Percentiles rank a stretch among this genome's conserved stretches.
phyloP scores from a whole-genome alignment of 352 stramenopile species.

The Plasmopara viticola region DNA sequence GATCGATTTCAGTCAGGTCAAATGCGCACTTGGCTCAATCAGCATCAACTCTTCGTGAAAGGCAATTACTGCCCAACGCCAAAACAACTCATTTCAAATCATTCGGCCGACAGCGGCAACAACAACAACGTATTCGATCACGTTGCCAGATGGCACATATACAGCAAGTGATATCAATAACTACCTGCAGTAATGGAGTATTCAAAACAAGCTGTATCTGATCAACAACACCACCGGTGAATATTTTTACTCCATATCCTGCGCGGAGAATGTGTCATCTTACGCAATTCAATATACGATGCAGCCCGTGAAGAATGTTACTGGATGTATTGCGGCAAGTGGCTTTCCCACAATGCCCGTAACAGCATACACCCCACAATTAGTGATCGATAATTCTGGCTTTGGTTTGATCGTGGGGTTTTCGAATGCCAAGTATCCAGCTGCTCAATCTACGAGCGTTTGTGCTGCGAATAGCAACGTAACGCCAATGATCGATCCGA shows the following conservation, averaged over 20 bases:
- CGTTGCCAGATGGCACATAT: constrained; percentile 1
- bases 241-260: background rate
- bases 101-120: constrained; percentile 1
- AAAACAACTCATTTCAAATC: constrained; percentile 2
- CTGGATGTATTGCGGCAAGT: background rate
- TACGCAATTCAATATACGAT: too few species aligned
- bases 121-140: constrained; percentile 2
- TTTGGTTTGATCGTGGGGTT: background rate
- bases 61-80: constrained; percentile 2
- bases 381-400: background rate
- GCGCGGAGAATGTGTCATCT: background rate
- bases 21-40: background rate
- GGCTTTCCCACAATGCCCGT: background rate
- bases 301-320: background rate
- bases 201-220: constrained; percentile 3
- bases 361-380: background rate
- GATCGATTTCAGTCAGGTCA: background rate
- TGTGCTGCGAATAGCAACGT: background rate
- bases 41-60: background rate
- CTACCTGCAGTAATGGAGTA: constrained; percentile 2
- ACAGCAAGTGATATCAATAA: constrained; percentile 3
- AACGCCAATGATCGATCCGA: constrained; percentile 1
- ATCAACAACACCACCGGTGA: constrained; percentile 1
- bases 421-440: constrained; percentile 1
- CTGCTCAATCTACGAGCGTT: constrained; percentile 1